phyloP scores from a whole-genome alignment of 2,329 filamentous ascomycete genomes.

The Tolypocladium sp. region DNA sequence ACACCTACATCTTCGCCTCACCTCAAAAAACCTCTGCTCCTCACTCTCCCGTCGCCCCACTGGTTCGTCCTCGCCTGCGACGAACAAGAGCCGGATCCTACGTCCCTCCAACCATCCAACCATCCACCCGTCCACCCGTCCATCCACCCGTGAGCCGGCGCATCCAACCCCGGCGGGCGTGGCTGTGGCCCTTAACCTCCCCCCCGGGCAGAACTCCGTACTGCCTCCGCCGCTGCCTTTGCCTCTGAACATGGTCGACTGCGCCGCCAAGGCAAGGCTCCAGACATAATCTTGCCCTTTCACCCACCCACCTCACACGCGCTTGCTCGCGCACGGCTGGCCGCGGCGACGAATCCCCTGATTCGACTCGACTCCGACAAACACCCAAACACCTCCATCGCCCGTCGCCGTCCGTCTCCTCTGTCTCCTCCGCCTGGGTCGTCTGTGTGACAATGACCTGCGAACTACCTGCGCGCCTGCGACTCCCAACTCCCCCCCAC shows the following conservation, averaged over 20 bases:
- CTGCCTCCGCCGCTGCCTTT: background rate
- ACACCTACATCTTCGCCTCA: too few species aligned
- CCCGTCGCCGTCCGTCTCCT: background rate
- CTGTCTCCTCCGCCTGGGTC: background rate
- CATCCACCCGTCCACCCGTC: background rate
- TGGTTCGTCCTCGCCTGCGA: background rate
- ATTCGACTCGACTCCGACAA: background rate
- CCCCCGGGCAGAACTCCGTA: background rate
- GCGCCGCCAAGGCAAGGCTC: background rate
- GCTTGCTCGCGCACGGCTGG: background rate
- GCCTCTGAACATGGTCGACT: background rate
- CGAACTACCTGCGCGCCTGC: background rate
- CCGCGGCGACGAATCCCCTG: background rate
- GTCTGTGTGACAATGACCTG: slow-evolving; percentile 5
- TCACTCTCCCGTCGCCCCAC: background rate
- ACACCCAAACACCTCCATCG: background rate
- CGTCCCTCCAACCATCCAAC: background rate
- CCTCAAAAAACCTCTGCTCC: background rate
- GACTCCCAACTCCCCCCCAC: background rate
- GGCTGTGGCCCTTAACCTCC: background rate
- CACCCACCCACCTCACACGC: background rate
- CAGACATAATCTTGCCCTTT: background rate
- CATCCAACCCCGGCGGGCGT: background rate
- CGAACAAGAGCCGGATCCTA: background rate
- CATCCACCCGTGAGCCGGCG: background rate